Base-by-base conservation (phyloP, 345 rosid species). In the Bruguiera sexangula region DNA sequence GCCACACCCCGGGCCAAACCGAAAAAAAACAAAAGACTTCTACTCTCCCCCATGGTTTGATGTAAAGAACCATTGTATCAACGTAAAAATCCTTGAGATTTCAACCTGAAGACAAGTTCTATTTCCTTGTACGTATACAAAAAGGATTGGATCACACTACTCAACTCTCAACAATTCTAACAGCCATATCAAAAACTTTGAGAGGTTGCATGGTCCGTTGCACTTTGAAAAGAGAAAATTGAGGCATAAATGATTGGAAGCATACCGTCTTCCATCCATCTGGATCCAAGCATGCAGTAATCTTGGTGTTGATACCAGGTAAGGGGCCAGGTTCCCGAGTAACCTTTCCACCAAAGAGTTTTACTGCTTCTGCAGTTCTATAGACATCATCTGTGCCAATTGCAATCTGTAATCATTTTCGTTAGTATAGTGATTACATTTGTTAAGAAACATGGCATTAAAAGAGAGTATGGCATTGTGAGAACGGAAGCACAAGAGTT, bases 251-350 rank as follows among this genome's bases (percentile, higher is more conserved):
- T 61, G 29, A 2, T 52, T 26, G 24, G 48, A 73, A 39, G 16
- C 68, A 2, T 74, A 95, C 99, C 90, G 99, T 62, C 75, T 95
- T 95, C 99, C 99, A 95, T 69, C 98, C 98, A 63, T 95, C 98
- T 21, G 99, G 96, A 82, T 95, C 98, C 76, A 95, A 80, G 85
- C 97, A 95, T 20, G 97, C 97, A 19, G 96, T 92, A 70, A 95
- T 95, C 85, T 92, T 95, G 62, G 98, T 95, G 78, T 73, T 90
- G 76, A 92, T 90, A 63, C 98, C 98, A 74, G 97, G 99, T 71
- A 92, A 83, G 0, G 99, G 99, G 69, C 99, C 99, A 68, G 99
- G 97, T 68, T 95, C 92, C 69, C 96, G 85, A 5, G 91, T 92
- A 67, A 95, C 67, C 83, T 92, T 95, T 48, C 99, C 99, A 13